phyloP scores from a whole-genome alignment of 202 grass and related monocot species.

The Panicum hallii region DNA sequence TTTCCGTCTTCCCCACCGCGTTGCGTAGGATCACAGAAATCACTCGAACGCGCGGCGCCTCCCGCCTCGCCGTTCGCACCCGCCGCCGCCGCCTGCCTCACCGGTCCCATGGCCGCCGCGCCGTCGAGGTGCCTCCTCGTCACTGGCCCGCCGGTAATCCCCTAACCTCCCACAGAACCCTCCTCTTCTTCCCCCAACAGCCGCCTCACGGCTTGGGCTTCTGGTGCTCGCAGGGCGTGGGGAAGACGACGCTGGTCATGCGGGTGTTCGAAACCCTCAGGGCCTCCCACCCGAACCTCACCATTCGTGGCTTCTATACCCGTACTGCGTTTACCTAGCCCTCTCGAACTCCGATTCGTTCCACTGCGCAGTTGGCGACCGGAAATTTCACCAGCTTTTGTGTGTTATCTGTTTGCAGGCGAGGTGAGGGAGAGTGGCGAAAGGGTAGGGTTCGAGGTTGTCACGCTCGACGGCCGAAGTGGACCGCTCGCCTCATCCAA shows the following conservation, averaged over 20 bases:
- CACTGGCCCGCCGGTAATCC: constrained; percentile 76
- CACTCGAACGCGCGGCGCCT: constrained; percentile 15
- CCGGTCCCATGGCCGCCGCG: constrained; percentile 57
- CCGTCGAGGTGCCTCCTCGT: constrained; percentile 79
- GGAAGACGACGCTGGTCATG: constrained; percentile 88
- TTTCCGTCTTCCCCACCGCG: background rate
- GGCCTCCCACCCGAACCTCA: constrained; percentile 63
- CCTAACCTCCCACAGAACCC: background rate
- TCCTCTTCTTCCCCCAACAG: background rate
- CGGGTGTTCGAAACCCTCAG: constrained; percentile 68
- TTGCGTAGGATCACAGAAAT: background rate
- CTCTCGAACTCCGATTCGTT: constrained; percentile 8
- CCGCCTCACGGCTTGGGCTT: constrained; percentile 11
- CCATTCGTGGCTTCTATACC: constrained; percentile 80
- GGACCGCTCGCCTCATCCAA: constrained; percentile 74
- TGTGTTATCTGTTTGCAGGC: constrained; percentile 46
- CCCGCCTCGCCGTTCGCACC: background rate
- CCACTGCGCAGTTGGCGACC: background rate
- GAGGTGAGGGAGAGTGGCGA: constrained; percentile 76
- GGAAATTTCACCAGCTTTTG: constrained; percentile 10
- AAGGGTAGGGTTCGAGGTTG: constrained; percentile 84
- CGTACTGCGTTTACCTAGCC: constrained; percentile 46
- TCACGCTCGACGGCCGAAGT: constrained; percentile 68
- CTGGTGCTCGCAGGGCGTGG: constrained; percentile 60
- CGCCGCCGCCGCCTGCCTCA: background rate